Conservation (phyloP, 2,329 filamentous ascomycete species). For the Didymella exigua region DNA sequence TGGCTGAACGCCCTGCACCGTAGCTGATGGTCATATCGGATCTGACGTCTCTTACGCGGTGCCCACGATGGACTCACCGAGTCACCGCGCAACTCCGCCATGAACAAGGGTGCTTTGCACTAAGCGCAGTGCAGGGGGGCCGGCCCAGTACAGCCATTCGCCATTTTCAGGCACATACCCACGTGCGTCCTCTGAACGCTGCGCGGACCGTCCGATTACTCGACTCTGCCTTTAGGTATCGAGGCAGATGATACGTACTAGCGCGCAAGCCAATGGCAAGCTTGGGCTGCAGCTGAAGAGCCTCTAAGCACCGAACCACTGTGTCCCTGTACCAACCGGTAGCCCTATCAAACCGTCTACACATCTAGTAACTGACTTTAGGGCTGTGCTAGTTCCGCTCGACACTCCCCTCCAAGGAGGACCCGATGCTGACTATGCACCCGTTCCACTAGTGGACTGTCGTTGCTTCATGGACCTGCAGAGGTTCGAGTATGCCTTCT, state of each 20-base stretch:
- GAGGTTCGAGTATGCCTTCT: constrained; percentile 35
- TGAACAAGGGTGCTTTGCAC: constrained; percentile 16
- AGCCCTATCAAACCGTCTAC: constrained; percentile 35
- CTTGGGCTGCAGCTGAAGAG: constrained; percentile 38
- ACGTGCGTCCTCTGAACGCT: constrained; percentile 17
- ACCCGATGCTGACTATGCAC: constrained; percentile 45
- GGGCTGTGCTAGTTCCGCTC: constrained; percentile 45
- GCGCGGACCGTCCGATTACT: constrained; percentile 18
- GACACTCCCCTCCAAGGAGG: constrained; percentile 36
- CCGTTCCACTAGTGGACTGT: constrained; percentile 39
- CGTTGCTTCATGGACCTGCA: constrained; percentile 46
- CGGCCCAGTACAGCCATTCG: neutral
- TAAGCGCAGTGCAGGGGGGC: constrained; percentile 12
- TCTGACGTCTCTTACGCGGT: constrained; percentile 26
- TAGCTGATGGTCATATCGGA: constrained; percentile 36
- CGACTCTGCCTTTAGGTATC: constrained; percentile 21
- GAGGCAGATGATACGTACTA: constrained; percentile 26
- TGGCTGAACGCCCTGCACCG: constrained; percentile 31
- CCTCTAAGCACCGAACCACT: constrained; percentile 37
- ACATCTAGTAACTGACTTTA: constrained; percentile 37
- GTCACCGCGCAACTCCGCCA: constrained; percentile 25
- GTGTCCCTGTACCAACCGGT: constrained; percentile 36
- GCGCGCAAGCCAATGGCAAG: constrained; percentile 32
- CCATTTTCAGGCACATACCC: constrained; percentile 19
- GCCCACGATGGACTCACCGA: constrained; percentile 26